Evolutionary conservation across 441 rosid species (phyloP).

Genomic region (Euphorbia schlechtendalii): DNA sequence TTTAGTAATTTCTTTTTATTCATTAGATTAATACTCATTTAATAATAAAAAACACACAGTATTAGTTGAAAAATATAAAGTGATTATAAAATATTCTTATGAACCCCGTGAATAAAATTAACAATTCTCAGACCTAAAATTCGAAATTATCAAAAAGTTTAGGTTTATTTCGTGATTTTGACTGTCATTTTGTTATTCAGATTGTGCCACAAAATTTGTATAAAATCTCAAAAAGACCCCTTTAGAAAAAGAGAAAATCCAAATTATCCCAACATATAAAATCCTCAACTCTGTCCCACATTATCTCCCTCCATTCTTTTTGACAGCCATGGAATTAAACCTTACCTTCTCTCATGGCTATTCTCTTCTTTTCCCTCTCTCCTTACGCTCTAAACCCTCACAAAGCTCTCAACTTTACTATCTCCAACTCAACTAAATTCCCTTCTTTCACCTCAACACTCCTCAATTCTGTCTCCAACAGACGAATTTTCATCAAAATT

Average conservation of each 20-base stretch:
- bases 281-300: constrained; percentile 24
- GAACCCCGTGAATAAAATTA: no score
- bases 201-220: neutral
- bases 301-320: constrained; percentile 34
- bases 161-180: neutral
- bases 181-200: no score
- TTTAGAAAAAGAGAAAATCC: neutral
- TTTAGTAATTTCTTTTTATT: no score
- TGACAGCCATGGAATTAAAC: constrained; percentile 32
- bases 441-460: constrained; percentile 18
- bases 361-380: constrained; percentile 43
- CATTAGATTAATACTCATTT: no score
- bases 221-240: constrained; percentile 13
- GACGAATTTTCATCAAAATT: constrained; percentile 47
- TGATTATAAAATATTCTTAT: no score
- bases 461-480: constrained; percentile 26
- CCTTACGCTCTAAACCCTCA: constrained; percentile 33
- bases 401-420: constrained; percentile 14
- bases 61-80: no score
- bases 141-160: neutral
- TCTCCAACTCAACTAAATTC: constrained; percentile 9
- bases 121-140: neutral
- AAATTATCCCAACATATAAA: neutral
- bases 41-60: no score
- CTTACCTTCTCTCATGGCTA: constrained; percentile 51